phyloP scores from a whole-genome alignment of 768 basidiomycete genomes.

The Lentinula edodes region DNA sequence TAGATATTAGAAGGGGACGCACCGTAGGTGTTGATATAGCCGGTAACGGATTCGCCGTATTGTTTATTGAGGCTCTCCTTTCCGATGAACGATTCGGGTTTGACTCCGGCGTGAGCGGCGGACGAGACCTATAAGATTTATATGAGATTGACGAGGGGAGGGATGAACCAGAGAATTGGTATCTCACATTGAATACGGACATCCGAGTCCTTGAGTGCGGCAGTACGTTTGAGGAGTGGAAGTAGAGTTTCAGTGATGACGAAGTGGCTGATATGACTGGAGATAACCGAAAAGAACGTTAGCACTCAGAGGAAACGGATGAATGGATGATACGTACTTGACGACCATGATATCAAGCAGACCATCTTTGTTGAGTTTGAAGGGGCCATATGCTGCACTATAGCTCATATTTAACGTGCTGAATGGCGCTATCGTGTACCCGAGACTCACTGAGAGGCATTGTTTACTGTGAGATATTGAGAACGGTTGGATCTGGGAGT shows the following conservation, averaged over 20 bases:
- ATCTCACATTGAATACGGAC: conserved; percentile 57
- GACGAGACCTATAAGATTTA: conserved; percentile 8
- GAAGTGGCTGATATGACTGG: conserved; percentile 45
- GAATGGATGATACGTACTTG: conserved; percentile 24
- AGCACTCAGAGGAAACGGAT: neutral
- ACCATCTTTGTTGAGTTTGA: conserved; percentile 10
- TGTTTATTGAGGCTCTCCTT: conserved; percentile 10
- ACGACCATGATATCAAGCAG: conserved; percentile 27
- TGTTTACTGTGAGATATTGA: neutral
- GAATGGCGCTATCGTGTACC: neutral
- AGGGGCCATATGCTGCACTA: neutral
- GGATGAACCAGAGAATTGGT: neutral
- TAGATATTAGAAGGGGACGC: neutral
- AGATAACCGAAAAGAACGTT: neutral
- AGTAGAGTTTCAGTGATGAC: conserved; percentile 50
- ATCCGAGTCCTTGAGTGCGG: conserved; percentile 40
- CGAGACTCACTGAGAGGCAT: conserved; percentile 3
- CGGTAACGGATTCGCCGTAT: neutral
- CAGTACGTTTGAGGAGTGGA: conserved; percentile 46
- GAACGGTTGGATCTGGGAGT: neutral
- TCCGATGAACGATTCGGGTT: conserved; percentile 6
- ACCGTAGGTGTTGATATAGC: conserved; percentile 10
- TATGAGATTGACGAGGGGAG: too few species aligned
- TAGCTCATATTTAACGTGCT: neutral
- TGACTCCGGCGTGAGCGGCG: conserved; percentile 1